A percentile compares a stretch with the other conserved stretches of the same genome.
These are phyloP conservation scores for Bonia amplexicaulis DNA, from an alignment of 176 grass and related monocot genomes.

Conservation along the genomic window DNA sequence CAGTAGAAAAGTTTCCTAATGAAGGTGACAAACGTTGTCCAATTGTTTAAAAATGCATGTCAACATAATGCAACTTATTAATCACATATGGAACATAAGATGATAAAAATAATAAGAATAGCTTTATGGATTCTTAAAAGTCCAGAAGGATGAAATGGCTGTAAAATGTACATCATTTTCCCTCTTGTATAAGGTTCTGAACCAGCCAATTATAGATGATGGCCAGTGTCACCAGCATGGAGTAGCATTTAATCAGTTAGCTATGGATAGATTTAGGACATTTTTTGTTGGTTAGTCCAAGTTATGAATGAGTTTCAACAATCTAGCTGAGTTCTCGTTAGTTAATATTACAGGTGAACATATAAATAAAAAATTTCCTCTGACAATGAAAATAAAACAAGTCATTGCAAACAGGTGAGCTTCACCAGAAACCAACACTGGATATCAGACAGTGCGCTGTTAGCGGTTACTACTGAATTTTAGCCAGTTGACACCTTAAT, in stretches of 20 bases:
- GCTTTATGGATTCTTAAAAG: not conserved
- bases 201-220: not conserved
- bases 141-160: not conserved
- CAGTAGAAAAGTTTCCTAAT: not conserved
- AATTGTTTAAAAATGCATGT: not conserved
- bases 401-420: not conserved
- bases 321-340: not conserved
- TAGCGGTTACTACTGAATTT: not conserved
- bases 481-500: not conserved
- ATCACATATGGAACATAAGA: not conserved
- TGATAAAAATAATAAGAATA: not conserved
- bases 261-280: constrained; percentile 3
- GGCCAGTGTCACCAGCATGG: not conserved
- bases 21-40: not conserved
- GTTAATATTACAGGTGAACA: not conserved
- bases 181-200: not conserved
- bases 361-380: not conserved
- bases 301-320: not conserved
- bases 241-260: not conserved
- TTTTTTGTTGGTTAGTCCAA: not conserved
- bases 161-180: not conserved
- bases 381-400: not conserved
- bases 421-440: not conserved
- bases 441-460: not conserved
- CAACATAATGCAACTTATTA: not conserved